phyloP scores from a whole-genome alignment of 2,329 filamentous ascomycete genomes.

The Tolypocladium ovalisporum region DNA sequence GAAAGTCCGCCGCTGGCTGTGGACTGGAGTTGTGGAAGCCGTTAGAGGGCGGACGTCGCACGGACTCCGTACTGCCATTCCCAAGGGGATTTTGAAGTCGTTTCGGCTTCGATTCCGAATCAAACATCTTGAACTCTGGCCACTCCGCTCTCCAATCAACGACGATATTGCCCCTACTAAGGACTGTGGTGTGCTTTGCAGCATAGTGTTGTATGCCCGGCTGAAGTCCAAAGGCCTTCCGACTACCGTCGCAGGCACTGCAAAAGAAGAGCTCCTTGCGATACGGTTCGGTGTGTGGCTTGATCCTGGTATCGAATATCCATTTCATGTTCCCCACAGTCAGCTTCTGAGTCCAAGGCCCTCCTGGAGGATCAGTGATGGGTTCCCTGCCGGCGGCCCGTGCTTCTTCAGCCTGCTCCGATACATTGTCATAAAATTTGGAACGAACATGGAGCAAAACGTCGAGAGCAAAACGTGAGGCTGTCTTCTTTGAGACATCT shows the following conservation, averaged over 20 bases:
- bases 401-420: constrained; percentile 38
- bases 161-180: constrained; percentile 61
- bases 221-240: constrained; percentile 65
- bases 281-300: constrained; percentile 52
- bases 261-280: constrained; percentile 69
- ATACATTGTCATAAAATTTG: constrained; percentile 52
- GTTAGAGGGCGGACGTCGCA: background rate
- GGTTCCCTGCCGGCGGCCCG: constrained; percentile 33
- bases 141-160: constrained; percentile 75
- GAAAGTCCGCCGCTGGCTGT: background rate
- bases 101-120: constrained; percentile 36
- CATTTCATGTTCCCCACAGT: constrained; percentile 81
- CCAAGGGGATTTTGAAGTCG: background rate
- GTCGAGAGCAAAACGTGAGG: constrained; percentile 59
- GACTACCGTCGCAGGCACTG: constrained; percentile 52
- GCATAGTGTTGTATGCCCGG: constrained; percentile 74
- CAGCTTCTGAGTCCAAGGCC: constrained; percentile 48
- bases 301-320: constrained; percentile 70
- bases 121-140: constrained; percentile 66
- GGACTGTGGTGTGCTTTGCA: constrained; percentile 63
- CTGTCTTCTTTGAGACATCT: constrained; percentile 51
- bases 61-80: background rate
- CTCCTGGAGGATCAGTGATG: constrained; percentile 36
- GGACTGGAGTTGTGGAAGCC: background rate
- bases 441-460: constrained; percentile 57